Conservation (phyloP, 768 basidiomycete genomes). For the Lyophyllum semitale region DNA sequence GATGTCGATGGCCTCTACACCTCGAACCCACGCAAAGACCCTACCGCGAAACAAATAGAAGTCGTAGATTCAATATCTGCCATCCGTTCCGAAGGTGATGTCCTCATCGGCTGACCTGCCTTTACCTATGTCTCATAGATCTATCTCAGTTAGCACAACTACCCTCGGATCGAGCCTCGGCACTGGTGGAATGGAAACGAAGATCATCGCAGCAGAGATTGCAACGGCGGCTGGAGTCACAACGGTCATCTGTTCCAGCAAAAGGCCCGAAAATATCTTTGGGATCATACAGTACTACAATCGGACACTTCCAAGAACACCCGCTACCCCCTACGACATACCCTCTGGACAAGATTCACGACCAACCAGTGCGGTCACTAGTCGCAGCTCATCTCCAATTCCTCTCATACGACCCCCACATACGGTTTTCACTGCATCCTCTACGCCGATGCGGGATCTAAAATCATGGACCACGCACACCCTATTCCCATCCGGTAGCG, state of each 20-base stretch:
- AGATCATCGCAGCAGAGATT: slow-evolving; percentile 97
- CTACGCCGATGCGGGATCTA: slow-evolving; percentile 75
- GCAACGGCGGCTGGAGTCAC: slow-evolving; percentile 94
- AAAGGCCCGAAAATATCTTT: slow-evolving; percentile 71
- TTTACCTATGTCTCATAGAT: neutral
- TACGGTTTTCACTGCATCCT: slow-evolving; percentile 82
- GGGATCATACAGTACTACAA: slow-evolving; percentile 80
- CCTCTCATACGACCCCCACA: slow-evolving; percentile 66
- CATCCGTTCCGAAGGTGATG: slow-evolving; percentile 81
- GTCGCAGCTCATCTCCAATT: slow-evolving; percentile 21
- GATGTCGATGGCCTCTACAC: slow-evolving; percentile 97
- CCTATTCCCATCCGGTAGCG: slow-evolving; percentile 81
- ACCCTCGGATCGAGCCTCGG: slow-evolving; percentile 93
- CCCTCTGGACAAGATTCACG: slow-evolving; percentile 20
- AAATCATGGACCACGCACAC: slow-evolving; percentile 99
- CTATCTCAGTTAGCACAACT: slow-evolving; percentile 76
- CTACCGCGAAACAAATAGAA: slow-evolving; percentile 76
- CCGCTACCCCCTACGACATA: slow-evolving; percentile 31
- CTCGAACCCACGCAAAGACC: slow-evolving; percentile 91
- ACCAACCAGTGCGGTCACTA: slow-evolving; percentile 13
- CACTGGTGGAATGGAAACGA: slow-evolving; percentile 99
- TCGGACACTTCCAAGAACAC: slow-evolving; percentile 34
- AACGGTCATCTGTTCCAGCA: slow-evolving; percentile 88
- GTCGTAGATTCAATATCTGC: slow-evolving; percentile 81
- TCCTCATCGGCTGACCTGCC: neutral